Conservation (phyloP, 164 flowering plant genomes). For the Brasenia schreberi region DNA sequence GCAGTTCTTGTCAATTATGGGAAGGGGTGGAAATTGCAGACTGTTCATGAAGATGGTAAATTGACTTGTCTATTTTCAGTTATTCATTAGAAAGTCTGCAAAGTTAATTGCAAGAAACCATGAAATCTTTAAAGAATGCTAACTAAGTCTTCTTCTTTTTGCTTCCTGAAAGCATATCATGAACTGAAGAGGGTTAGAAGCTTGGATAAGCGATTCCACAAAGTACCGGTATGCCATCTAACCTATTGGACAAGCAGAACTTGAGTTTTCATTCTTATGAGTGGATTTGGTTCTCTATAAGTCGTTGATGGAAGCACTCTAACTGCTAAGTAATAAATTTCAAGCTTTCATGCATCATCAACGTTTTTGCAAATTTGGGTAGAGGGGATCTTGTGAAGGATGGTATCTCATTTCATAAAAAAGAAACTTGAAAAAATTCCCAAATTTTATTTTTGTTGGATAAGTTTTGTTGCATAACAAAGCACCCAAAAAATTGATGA, state of each 20-base stretch:
- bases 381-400: no score
- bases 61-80: background rate
- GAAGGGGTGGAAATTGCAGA: slow-evolving; percentile 62
- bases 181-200: slow-evolving; percentile 2
- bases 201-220: slow-evolving; percentile 2
- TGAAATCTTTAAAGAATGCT: background rate
- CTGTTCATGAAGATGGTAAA: slow-evolving; percentile 28
- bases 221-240: slow-evolving; percentile 10
- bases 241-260: background rate
- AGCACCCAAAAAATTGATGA: no score
- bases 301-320: background rate
- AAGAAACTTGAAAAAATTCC: no score
- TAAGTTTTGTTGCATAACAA: no score
- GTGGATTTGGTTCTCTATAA: background rate
- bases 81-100: background rate
- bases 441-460: no score
- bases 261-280: background rate
- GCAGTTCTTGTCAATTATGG: slow-evolving; percentile 56
- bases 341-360: no score
- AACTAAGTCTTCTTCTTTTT: background rate
- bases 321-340: background rate
- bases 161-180: slow-evolving; percentile 6
- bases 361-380: no score
- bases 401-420: no score
- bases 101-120: no score